Base-by-base conservation (phyloP, 2,329 filamentous ascomycete genomes). In the Fusarium oligoseptatum region DNA sequence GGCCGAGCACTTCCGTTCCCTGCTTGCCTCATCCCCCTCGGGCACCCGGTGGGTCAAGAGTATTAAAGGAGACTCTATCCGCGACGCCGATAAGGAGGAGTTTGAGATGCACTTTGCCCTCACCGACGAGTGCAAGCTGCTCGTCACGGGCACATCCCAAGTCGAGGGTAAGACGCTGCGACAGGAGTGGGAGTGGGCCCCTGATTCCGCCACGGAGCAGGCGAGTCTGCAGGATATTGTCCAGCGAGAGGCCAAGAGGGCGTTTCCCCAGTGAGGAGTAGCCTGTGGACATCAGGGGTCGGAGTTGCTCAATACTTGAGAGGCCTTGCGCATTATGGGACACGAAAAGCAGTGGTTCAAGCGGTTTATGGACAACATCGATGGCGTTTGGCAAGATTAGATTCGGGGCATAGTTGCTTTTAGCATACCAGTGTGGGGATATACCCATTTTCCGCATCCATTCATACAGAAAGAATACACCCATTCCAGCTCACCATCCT, bases 101-200 rank as follows among this genome's bases (percentile, higher is more conserved):
- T 71, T 76, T 62, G 78, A 80, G n/a, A 64, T 86, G 6, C 77
- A 71, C 15, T 83, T 86, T 55, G 64, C 77, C 22, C 63, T 85
- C 45, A 69, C 73, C 37, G 67, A 75, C 39, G 32, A 64, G 1
- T 66, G 75, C 1, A 61, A 71, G 10, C 70, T 84, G 14, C 67
- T 75, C 6, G 62, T 82, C 17, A 73, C 63, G 20, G 76, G 74
- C 29, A 75, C 70, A 7, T 72, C 75, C 36, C 41, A 68, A 11
- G 55, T 70, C n/a, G 66, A 75, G 7, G 67, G 70, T 2, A 72
- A 76, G 17, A 60, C 66, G 3, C 50, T 52, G 4, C 67, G 66
- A 22, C 75, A 70, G 50, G 75, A 72, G 11, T 84, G 83, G 82
- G 74, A 66, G 7, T 84, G 82, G 83, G 71, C 77, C 1, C 66